Evolutionary conservation across 495 filamentous ascomycete species (phyloP).

Genomic region (Hyaloscypha hepaticicola): DNA sequence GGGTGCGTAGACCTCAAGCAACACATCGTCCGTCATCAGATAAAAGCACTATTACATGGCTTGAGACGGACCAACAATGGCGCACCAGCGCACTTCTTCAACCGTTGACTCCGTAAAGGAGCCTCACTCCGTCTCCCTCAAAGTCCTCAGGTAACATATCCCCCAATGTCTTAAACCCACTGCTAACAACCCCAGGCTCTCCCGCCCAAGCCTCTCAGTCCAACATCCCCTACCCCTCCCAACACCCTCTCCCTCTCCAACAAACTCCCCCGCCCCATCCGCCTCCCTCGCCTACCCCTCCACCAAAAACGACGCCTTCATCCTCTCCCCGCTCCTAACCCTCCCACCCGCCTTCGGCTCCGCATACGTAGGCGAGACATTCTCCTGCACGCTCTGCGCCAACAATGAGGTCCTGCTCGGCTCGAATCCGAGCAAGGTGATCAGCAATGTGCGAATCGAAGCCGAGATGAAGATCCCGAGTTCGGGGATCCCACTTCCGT

Average conservation of each 20-base stretch:
- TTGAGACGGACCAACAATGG: constrained; percentile 24
- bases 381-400: constrained; percentile 88
- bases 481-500: constrained; percentile 26
- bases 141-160: constrained; percentile 62
- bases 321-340: constrained; percentile 63
- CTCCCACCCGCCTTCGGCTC: constrained; percentile 90
- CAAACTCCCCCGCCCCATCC: constrained; percentile 20
- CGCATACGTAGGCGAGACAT: constrained; percentile 93
- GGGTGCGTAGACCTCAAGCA: not conserved
- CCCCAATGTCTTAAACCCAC: not conserved
- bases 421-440: constrained; percentile 46
- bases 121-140: constrained; percentile 82
- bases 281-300: constrained; percentile 30
- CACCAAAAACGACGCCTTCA: constrained; percentile 25
- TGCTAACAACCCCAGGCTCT: constrained; percentile 40
- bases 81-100: constrained; percentile 31
- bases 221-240: constrained; percentile 46
- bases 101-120: constrained; percentile 62
- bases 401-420: constrained; percentile 71
- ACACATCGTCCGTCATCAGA: not conserved
- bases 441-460: constrained; percentile 75
- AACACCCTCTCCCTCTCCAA: constrained; percentile 18
- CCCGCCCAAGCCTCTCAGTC: constrained; percentile 51
- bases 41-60: not conserved
- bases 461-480: constrained; percentile 93